These are phyloP conservation scores for Globisporangium iwayamae DNA, from an alignment of 352 stramenopile genomes.

Conservation along the genomic window DNA sequence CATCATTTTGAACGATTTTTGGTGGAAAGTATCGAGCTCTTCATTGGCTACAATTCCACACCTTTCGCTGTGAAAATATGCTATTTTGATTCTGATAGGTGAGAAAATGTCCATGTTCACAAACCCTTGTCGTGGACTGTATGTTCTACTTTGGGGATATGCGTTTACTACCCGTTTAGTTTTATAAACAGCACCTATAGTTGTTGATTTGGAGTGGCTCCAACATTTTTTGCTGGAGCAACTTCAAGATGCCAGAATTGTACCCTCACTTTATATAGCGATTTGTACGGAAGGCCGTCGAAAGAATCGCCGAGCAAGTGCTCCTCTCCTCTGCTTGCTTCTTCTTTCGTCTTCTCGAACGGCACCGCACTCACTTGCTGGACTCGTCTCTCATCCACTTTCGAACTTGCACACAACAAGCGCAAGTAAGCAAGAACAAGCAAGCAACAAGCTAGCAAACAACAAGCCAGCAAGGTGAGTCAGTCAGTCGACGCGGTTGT, in stretches of 20 bases:
- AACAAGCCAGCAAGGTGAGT: background rate
- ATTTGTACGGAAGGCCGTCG: slow-evolving; percentile 1
- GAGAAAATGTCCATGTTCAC: too few species aligned
- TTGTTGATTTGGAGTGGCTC: too few species aligned
- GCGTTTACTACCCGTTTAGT: too few species aligned
- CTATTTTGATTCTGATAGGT: too few species aligned
- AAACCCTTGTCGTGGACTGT: too few species aligned
- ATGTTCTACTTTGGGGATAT: too few species aligned
- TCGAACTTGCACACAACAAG: background rate
- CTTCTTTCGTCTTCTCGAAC: slow-evolving; percentile 3
- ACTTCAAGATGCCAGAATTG: background rate
- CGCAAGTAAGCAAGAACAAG: background rate
- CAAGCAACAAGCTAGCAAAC: background rate
- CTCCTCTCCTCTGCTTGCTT: slow-evolving; percentile 2
- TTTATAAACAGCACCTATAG: too few species aligned
- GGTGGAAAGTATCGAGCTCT: too few species aligned
- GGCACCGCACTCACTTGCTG: background rate
- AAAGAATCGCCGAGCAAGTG: background rate
- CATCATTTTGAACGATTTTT: too few species aligned
- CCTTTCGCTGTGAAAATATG: too few species aligned
- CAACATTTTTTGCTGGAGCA: background rate
- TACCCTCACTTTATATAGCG: background rate
- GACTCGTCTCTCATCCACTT: slow-evolving; percentile 3
- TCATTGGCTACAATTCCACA: too few species aligned
- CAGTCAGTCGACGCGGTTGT: background rate